A percentile compares a stretch with the other conserved stretches of the same genome.
phyloP scores from a whole-genome alignment of 768 basidiomycete species.

The Candolleomyces eurysporus region DNA sequence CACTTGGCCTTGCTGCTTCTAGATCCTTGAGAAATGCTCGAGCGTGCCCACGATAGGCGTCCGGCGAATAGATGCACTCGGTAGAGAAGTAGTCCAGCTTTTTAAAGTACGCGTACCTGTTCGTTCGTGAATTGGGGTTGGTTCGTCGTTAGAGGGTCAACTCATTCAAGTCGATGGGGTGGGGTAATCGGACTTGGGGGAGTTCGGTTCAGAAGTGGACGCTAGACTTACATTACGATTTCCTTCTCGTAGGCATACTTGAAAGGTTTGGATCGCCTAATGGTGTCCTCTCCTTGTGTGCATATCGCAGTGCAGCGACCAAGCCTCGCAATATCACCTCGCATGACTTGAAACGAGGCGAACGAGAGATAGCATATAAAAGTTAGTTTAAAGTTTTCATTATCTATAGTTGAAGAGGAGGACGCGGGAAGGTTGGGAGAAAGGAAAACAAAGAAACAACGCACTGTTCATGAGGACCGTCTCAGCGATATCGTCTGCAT shows the following conservation, averaged over 20 bases:
- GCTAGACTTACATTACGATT: constrained; percentile 82
- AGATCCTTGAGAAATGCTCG: constrained; percentile 92
- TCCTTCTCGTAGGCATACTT: constrained; percentile 99
- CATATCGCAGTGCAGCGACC: constrained; percentile 93
- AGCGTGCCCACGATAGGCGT: constrained; percentile 97
- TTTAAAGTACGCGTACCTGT: constrained; percentile 98
- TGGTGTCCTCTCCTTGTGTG: constrained; percentile 94
- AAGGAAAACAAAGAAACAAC: constrained; percentile 25
- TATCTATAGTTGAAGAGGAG: no score
- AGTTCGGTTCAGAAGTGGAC: constrained; percentile 1
- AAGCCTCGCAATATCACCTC: constrained; percentile 93
- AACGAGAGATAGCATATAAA: background rate
- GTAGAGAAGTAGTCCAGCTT: constrained; percentile 99
- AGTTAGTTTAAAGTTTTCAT: constrained; percentile 5
- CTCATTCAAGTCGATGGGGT: background rate
- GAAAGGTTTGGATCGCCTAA: constrained; percentile 98
- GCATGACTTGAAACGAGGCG: constrained; percentile 72
- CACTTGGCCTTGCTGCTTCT: constrained; percentile 90
- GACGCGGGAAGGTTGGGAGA: background rate
- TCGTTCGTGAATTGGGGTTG: constrained; percentile 4
- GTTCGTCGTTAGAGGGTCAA: no score
- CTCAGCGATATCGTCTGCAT: constrained; percentile 98
- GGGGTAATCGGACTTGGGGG: background rate
- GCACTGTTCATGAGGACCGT: constrained; percentile 98
- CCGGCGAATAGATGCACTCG: constrained; percentile 98